Percentiles rank a stretch among this genome's conserved stretches.
These are phyloP conservation scores for Ustilago esculenta DNA, from an alignment of 1,284 basidiomycete species.

Conservation along the genomic window DNA sequence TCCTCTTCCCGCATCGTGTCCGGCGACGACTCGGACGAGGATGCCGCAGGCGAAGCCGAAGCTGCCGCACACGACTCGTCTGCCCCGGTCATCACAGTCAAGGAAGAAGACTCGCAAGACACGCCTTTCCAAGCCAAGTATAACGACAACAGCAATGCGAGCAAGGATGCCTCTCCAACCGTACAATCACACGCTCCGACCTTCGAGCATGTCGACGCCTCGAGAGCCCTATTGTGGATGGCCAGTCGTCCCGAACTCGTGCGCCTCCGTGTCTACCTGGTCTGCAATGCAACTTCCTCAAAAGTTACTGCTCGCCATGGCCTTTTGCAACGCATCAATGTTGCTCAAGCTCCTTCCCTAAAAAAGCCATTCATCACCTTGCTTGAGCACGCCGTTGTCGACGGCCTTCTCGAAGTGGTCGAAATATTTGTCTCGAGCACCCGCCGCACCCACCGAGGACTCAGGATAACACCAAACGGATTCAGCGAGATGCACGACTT, in stretches of 20 bases:
- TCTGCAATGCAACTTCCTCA: constrained; percentile 26
- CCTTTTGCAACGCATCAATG: constrained; percentile 26
- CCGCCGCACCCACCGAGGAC: constrained; percentile 14
- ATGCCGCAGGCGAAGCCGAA: constrained; percentile 6
- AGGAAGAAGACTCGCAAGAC: constrained; percentile 17
- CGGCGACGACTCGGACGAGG: constrained; percentile 4
- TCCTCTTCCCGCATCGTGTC: background rate
- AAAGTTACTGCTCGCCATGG: constrained; percentile 21
- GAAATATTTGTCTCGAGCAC: constrained; percentile 14
- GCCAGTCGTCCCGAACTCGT: constrained; percentile 51
- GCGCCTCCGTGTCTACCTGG: constrained; percentile 39
- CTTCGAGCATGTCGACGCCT: constrained; percentile 37
- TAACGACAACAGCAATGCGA: background rate
- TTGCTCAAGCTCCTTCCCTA: background rate
- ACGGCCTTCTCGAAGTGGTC: constrained; percentile 43
- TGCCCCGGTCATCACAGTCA: constrained; percentile 29
- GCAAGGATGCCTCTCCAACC: too few species aligned
- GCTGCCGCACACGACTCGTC: constrained; percentile 6
- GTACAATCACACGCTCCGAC: constrained; percentile 5
- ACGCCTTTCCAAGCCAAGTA: background rate
- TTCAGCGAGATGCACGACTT: constrained; percentile 31
- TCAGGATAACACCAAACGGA: constrained; percentile 38
- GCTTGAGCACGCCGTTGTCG: constrained; percentile 35
- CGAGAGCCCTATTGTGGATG: constrained; percentile 44
- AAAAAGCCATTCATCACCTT: constrained; percentile 14